Percentiles rank a stretch among this genome's conserved stretches.
phyloP scores from a whole-genome alignment of 192 early-diverging fungal genomes.

The Dissophora globulifera region DNA sequence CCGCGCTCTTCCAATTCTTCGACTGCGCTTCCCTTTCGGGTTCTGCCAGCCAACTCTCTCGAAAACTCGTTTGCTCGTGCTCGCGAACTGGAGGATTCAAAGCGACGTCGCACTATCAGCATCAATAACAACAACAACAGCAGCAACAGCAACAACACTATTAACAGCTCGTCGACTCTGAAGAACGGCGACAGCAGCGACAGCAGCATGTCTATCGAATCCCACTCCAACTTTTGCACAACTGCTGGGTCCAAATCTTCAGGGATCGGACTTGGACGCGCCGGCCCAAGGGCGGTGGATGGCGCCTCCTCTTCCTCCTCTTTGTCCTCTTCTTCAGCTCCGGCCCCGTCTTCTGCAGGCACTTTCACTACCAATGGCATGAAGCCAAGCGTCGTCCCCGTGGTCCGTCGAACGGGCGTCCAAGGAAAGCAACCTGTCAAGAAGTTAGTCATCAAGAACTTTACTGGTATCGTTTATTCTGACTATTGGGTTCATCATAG shows the following conservation, averaged over 20 bases:
- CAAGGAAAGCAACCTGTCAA: constrained; percentile 58
- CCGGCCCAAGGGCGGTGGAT: constrained; percentile 15
- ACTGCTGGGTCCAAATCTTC: constrained; percentile 15
- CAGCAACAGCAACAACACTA: constrained; percentile 9
- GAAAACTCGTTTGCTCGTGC: constrained; percentile 51
- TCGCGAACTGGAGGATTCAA: constrained; percentile 34
- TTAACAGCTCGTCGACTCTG: background rate
- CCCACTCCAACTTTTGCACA: constrained; percentile 22
- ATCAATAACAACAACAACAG: constrained; percentile 3
- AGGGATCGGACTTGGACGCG: constrained; percentile 29
- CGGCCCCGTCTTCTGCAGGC: too few species aligned
- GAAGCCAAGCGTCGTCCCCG: constrained; percentile 12
- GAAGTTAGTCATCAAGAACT: constrained; percentile 71
- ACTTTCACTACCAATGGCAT: constrained; percentile 7
- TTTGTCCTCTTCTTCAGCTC: too few species aligned
- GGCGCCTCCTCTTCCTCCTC: too few species aligned
- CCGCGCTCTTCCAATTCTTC: constrained; percentile 7
- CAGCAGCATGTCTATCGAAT: constrained; percentile 34
- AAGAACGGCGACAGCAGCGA: constrained; percentile 5
- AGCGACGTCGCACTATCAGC: constrained; percentile 21
- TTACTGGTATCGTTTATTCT: constrained; percentile 60
- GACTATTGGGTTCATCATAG: too few species aligned
- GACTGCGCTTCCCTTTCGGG: constrained; percentile 28
- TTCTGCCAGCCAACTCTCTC: constrained; percentile 34
- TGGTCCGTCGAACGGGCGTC: constrained; percentile 35